Percentiles rank a stretch among this genome's conserved stretches.
Conservation (phyloP, 2,329 filamentous ascomycete species). For the Clarireedia sp. region DNA sequence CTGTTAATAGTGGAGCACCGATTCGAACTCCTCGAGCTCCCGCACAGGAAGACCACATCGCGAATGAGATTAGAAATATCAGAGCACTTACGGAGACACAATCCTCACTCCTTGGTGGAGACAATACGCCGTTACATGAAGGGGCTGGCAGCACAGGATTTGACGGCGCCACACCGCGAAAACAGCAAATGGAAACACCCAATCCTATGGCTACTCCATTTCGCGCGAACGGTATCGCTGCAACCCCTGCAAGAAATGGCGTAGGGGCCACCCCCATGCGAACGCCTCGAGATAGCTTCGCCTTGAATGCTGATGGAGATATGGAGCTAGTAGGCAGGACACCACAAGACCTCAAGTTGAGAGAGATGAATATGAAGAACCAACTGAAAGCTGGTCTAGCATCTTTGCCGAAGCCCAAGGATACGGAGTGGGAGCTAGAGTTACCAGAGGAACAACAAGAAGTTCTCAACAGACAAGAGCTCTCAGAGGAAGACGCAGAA, state of each 20-base stretch:
- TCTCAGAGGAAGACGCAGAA: constrained; percentile 53
- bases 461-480: constrained; percentile 38
- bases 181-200: constrained; percentile 77
- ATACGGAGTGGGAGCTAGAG: constrained; percentile 90
- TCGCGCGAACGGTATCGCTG: constrained; percentile 55
- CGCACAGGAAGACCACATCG: constrained; percentile 88
- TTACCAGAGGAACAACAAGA: constrained; percentile 76
- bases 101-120: constrained; percentile 84
- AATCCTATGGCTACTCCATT: constrained; percentile 93
- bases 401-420: constrained; percentile 83
- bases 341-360: constrained; percentile 65
- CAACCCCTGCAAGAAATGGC: constrained; percentile 52
- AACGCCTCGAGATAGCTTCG: constrained; percentile 81
- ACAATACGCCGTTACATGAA: constrained; percentile 84
- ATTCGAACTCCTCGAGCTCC: constrained; percentile 89
- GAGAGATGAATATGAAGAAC: constrained; percentile 59
- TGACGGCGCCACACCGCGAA: constrained; percentile 72
- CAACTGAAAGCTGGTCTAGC: constrained; percentile 68
- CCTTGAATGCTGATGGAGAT: constrained; percentile 64
- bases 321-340: constrained; percentile 66
- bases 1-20: constrained; percentile 71
- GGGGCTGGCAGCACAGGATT: constrained; percentile 79
- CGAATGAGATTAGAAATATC: constrained; percentile 94
- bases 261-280: constrained; percentile 77
- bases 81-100: constrained; percentile 86